A percentile compares a stretch with the other conserved stretches of the same genome.
phyloP scores from a whole-genome alignment of 306 rosid genomes.

The Dryas octopetala region DNA sequence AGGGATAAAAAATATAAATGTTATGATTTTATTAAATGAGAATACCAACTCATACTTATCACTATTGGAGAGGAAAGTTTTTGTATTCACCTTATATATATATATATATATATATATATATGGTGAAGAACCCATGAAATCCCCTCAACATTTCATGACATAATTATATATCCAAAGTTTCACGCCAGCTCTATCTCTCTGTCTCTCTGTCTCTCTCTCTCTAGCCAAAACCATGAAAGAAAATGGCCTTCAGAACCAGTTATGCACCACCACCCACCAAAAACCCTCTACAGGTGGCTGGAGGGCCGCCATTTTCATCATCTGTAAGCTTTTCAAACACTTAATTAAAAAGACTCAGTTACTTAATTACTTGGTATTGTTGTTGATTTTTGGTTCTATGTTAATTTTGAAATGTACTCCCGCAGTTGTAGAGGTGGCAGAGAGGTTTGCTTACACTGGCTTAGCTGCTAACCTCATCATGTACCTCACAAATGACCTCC shows the following conservation, averaged over 20 bases:
- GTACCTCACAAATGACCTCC: conserved; percentile 36
- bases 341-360: neutral
- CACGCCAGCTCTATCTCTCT: neutral
- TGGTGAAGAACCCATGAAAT: too few species aligned
- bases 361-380: neutral
- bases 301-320: conserved; percentile 59
- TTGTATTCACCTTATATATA: too few species aligned
- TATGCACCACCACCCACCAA: neutral
- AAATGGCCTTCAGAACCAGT: neutral
- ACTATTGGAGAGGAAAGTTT: too few species aligned
- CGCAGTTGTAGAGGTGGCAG: conserved; percentile 56
- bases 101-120: too few species aligned
- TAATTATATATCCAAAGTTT: neutral
- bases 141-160: neutral
- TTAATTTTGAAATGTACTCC: neutral
- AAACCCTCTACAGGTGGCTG: conserved; percentile 44
- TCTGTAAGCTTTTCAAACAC: conserved; percentile 24
- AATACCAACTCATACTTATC: too few species aligned
- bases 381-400: neutral
- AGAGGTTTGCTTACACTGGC: conserved; percentile 46
- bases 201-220: neutral
- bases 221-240: neutral
- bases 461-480: conserved; percentile 41
- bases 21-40: too few species aligned
- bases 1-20: too few species aligned